Conservation (phyloP, 345 rosid genomes). For the Eucalyptus albens region DNA sequence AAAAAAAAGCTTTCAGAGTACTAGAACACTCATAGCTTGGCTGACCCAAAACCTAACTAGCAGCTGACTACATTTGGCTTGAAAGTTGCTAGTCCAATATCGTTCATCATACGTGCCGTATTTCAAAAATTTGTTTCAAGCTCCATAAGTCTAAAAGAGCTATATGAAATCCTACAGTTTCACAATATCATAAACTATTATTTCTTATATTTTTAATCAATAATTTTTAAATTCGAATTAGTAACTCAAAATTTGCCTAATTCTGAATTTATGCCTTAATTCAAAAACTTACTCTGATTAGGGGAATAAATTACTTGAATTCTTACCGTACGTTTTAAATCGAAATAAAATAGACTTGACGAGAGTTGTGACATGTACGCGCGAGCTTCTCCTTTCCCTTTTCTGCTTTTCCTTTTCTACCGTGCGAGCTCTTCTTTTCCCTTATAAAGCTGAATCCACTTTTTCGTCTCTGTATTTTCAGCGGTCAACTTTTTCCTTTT, state of each 20-base stretch:
- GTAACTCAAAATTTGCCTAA: neutral
- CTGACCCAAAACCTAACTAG: too few relatives aligned
- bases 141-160: rapidly evolving
- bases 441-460: neutral
- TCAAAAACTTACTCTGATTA: neutral
- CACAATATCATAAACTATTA: neutral
- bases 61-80: too few relatives aligned
- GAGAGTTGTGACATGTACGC: neutral
- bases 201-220: too few relatives aligned
- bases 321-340: neutral
- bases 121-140: neutral
- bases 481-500: neutral
- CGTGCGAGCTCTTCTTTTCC: neutral
- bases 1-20: too few relatives aligned
- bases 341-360: neutral
- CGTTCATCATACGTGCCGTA: neutral
- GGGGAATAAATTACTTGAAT: neutral
- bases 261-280: too few relatives aligned
- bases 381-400: neutral
- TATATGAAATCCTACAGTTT: too few relatives aligned
- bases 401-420: neutral
- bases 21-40: neutral
- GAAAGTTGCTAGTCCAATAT: neutral
- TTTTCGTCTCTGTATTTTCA: neutral
- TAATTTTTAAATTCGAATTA: too few relatives aligned